These are phyloP conservation scores for Cicer yamashitae DNA, from an alignment of 306 rosid species.

Conservation along the genomic window DNA sequence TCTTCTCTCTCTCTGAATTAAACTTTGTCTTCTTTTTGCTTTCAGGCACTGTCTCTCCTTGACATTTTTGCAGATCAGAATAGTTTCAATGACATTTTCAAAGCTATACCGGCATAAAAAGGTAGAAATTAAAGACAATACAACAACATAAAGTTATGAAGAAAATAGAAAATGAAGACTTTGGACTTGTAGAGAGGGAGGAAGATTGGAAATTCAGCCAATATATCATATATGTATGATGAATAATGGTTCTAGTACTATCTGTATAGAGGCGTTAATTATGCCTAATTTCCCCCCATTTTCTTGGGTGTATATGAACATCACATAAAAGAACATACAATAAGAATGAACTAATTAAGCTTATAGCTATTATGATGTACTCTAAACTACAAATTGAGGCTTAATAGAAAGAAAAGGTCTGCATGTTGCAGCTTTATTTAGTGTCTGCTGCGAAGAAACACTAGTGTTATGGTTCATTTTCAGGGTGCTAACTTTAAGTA, in stretches of 20 bases:
- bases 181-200: slow-evolving; percentile 21
- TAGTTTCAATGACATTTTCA: slow-evolving; percentile 50
- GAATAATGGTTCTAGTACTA: slow-evolving; percentile 4
- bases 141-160: slow-evolving; percentile 26
- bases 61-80: slow-evolving; percentile 77
- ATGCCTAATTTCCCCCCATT: slow-evolving; percentile 40
- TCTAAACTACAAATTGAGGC: slow-evolving; percentile 34
- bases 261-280: slow-evolving; percentile 45
- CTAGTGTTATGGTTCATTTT: background rate
- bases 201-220: slow-evolving; percentile 35
- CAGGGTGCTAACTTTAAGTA: too few relatives aligned
- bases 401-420: background rate
- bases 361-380: slow-evolving; percentile 5
- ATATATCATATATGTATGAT: slow-evolving; percentile 34
- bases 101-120: slow-evolving; percentile 50
- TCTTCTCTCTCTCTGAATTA: slow-evolving; percentile 8
- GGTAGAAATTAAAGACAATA: slow-evolving; percentile 35
- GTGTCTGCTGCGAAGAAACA: background rate
- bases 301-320: slow-evolving; percentile 36
- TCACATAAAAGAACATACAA: slow-evolving; percentile 34
- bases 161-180: slow-evolving; percentile 25
- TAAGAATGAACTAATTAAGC: slow-evolving; percentile 21
- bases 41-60: slow-evolving; percentile 89
- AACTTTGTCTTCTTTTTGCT: slow-evolving; percentile 18
- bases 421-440: slow-evolving; percentile 1